phyloP scores from a whole-genome alignment of 2,329 filamentous ascomycete genomes.

The Trichoderma atrobrunneum region DNA sequence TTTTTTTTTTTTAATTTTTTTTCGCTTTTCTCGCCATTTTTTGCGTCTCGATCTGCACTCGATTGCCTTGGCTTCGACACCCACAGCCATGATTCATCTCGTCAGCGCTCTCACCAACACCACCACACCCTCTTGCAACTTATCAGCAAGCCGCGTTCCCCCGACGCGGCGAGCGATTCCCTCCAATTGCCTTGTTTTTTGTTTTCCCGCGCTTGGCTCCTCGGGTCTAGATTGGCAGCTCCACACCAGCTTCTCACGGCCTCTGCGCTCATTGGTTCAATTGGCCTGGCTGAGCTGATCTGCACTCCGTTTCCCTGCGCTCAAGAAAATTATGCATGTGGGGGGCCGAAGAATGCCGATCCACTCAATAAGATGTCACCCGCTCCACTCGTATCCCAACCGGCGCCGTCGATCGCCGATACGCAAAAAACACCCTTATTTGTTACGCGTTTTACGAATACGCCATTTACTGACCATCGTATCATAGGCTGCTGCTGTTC shows the following conservation, averaged over 20 bases:
- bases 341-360: constrained; percentile 24
- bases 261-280: constrained; percentile 28
- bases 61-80: not conserved
- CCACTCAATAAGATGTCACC: constrained; percentile 26
- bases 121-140: not conserved
- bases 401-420: constrained; percentile 15
- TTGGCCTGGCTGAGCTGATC: constrained; percentile 20
- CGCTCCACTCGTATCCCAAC: constrained; percentile 19
- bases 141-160: constrained; percentile 17
- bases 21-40: not conserved
- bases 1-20: not conserved
- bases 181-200: constrained; percentile 21
- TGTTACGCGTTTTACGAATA: not conserved
- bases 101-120: not conserved
- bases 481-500: constrained; percentile 64
- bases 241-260: constrained; percentile 34
- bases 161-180: constrained; percentile 15
- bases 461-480: constrained; percentile 27
- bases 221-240: constrained; percentile 32
- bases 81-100: not conserved
- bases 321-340: constrained; percentile 23
- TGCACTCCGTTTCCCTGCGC: constrained; percentile 2
- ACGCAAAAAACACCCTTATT: not conserved
- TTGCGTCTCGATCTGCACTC: not conserved
- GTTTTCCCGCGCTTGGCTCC: constrained; percentile 28